Evolutionary conservation across 768 basidiomycete genomes (phyloP).

Genomic region (Mycena alexandri): DNA sequence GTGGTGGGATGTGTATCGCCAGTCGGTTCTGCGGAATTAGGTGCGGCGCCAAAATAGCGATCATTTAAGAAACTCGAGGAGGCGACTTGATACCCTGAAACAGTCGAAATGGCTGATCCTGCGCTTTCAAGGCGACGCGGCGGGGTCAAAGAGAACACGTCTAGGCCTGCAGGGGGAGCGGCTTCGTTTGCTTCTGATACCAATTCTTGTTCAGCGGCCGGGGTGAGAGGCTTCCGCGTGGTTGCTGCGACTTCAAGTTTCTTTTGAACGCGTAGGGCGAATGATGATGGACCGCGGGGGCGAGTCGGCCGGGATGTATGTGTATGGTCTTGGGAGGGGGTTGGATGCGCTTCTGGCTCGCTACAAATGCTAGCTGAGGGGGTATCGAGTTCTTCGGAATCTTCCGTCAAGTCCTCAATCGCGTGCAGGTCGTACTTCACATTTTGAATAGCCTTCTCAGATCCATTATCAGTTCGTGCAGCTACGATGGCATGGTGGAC

Average conservation of each 20-base stretch:
- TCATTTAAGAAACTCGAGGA: constrained; percentile 33
- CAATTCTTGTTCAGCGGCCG: constrained; percentile 1
- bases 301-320: constrained; percentile 40
- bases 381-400: constrained; percentile 12
- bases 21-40: background rate
- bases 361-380: constrained; percentile 15
- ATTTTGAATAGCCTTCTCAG: background rate
- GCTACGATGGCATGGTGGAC: constrained; percentile 50
- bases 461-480: constrained; percentile 41
- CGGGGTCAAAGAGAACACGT: background rate
- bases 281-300: constrained; percentile 50
- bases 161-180: background rate
- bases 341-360: constrained; percentile 27
- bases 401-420: constrained; percentile 4
- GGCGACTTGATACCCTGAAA: constrained; percentile 24
- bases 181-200: background rate
- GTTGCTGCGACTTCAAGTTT: constrained; percentile 47
- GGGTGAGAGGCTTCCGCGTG: constrained; percentile 2
- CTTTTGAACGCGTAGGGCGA: constrained; percentile 59
- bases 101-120: constrained; percentile 8
- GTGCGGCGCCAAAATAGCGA: constrained; percentile 15
- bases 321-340: constrained; percentile 5
- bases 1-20: background rate
- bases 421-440: too few species aligned
- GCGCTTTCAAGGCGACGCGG: background rate